Conservation (phyloP, 1,284 basidiomycete genomes). For the Stereum hirsutum region DNA sequence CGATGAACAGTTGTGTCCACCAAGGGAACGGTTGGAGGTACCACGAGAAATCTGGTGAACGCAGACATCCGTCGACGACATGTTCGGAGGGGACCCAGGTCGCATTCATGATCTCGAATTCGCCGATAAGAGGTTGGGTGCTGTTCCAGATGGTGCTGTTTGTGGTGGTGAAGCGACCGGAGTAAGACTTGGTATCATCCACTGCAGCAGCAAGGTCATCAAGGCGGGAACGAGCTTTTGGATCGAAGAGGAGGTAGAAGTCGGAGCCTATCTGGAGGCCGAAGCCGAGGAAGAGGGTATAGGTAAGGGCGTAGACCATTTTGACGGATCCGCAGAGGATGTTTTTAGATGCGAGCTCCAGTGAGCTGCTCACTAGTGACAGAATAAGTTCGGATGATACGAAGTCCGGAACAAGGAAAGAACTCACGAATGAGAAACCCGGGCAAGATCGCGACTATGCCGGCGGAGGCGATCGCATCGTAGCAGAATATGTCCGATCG, state of each 20-base stretch:
- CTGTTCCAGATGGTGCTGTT: conserved; percentile 35
- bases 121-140: conserved; percentile 46
- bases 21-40: conserved; percentile 70
- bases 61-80: conserved; percentile 60
- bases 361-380: conserved; percentile 66
- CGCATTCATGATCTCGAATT: conserved; percentile 66
- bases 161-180: conserved; percentile 62
- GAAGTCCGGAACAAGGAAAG: conserved; percentile 5
- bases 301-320: conserved; percentile 86
- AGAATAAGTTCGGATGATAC: conserved; percentile 15
- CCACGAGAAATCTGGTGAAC: conserved; percentile 61
- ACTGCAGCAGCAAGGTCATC: conserved; percentile 42
- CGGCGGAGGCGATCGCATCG: conserved; percentile 76
- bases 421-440: conserved; percentile 73
- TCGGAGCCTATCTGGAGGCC: conserved; percentile 85
- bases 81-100: conserved; percentile 32
- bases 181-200: conserved; percentile 38
- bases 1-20: conserved; percentile 72
- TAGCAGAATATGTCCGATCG: conserved; percentile 74
- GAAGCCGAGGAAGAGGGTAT: conserved; percentile 82
- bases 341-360: conserved; percentile 84
- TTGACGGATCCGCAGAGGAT: conserved; percentile 83
- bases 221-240: conserved; percentile 43
- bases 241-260: conserved; percentile 74
- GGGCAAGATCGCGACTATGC: conserved; percentile 76